Percentiles rank a stretch among this genome's conserved stretches.
Conservation (phyloP, 345 rosid genomes). For the Dipteronia sinensis region DNA sequence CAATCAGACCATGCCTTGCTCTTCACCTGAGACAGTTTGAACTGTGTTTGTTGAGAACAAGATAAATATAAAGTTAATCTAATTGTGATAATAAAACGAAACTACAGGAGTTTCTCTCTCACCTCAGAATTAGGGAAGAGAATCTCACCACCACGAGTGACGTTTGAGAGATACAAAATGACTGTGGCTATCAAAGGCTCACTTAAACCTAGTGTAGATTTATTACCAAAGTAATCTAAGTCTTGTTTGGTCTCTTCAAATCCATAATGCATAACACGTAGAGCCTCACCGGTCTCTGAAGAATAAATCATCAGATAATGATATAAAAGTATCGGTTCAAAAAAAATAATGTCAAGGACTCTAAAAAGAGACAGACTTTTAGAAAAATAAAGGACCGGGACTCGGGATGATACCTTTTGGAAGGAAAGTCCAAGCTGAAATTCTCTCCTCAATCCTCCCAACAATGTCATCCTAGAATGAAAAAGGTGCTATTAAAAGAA, state of each 20-base stretch:
- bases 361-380: neutral
- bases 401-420: constrained; percentile 57
- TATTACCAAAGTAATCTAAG: constrained; percentile 54
- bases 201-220: constrained; percentile 28
- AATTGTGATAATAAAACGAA: neutral
- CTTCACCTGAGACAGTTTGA: constrained; percentile 40
- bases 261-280: constrained; percentile 51
- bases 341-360: neutral
- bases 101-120: constrained; percentile 23
- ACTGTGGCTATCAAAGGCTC: constrained; percentile 66
- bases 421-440: constrained; percentile 86
- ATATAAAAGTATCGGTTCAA: constrained; percentile 9
- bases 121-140: constrained; percentile 77
- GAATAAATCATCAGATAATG: constrained; percentile 14
- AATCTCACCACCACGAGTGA: constrained; percentile 68
- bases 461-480: constrained; percentile 59
- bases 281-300: constrained; percentile 61
- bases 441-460: constrained; percentile 69
- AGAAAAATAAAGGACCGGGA: constrained; percentile 2
- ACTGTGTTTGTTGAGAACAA: neutral
- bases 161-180: constrained; percentile 77
- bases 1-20: constrained; percentile 62
- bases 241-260: constrained; percentile 46
- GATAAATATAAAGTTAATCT: neutral
- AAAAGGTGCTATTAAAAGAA: constrained; percentile 6